Base-by-base conservation (phyloP, 495 filamentous ascomycete genomes). In the Aspergillus baeticus region DNA sequence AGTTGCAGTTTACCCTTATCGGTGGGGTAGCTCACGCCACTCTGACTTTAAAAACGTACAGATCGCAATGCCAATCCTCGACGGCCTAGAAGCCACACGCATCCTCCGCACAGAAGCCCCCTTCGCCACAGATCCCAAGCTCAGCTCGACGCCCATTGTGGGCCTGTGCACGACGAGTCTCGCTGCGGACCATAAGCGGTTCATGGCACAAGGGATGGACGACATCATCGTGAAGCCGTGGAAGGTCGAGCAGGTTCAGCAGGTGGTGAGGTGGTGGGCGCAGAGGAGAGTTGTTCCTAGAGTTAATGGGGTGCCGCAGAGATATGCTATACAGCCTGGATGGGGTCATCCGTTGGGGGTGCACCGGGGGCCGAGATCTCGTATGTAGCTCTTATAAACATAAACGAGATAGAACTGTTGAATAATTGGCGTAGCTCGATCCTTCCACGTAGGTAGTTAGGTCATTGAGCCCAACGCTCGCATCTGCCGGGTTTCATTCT, bases 161-260 rank as follows among this genome's bases (percentile, higher is more conserved):
- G 41, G 52, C 10, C 29, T 55, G 11, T 29, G 18, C 39, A 33
- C 29, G 23, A 55, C 14, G 17, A 3, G 17, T 13, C 5, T 46
- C 3, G 1, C 15, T 13, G 15, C 22, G n/a, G 41, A 38, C 13
- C 31, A 46, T 13, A 29, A 18, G 11, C 6, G 33, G 21, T 55
- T 45, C 26, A 36, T 37, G 2, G 47, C 18, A 18, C 33, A 22
- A 15, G 47, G 47, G 10, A 50, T 50, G 47, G 47, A 46, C 21
- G 52, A 46, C 15, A 17, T 55, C 20, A 11, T 46, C 10, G 6
- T 1, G 5, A 55, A 55, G 52, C 41, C 52, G 13, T 8, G 35
- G 10, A 48, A 37, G 65, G 62, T 26, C 36, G 50, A 5, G 47
- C 60, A 33, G 34, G 54, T 42, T 55, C 48, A 44, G 51, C 14